Conservation (phyloP, 2,329 filamentous ascomycete species). For the Chrysoporthe cubensis region DNA sequence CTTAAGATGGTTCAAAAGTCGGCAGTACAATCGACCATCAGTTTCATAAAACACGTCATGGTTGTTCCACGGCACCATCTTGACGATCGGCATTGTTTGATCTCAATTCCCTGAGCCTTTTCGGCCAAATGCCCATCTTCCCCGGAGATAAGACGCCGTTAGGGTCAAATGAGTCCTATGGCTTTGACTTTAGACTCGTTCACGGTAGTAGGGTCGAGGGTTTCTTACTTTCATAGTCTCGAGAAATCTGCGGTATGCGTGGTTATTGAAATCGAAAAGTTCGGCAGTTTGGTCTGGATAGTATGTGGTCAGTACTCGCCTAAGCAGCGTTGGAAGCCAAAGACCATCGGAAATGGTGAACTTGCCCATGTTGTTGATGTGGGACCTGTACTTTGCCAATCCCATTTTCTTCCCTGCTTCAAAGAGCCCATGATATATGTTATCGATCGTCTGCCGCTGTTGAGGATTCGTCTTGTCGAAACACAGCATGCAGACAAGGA, state of each 20-base stretch:
- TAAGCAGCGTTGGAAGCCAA: no score
- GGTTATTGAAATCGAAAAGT: slow-evolving; percentile 44
- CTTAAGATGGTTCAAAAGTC: background rate
- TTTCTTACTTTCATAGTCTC: slow-evolving; percentile 42
- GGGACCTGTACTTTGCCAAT: slow-evolving; percentile 44
- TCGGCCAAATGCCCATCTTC: slow-evolving; percentile 44
- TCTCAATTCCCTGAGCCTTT: slow-evolving; percentile 16
- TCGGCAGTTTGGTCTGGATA: slow-evolving; percentile 41
- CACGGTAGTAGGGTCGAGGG: background rate
- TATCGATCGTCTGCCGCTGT: slow-evolving; percentile 42
- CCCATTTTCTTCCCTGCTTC: slow-evolving; percentile 40
- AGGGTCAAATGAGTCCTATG: slow-evolving; percentile 41
- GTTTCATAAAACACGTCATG: background rate
- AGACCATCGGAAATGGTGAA: background rate
- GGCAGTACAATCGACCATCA: background rate
- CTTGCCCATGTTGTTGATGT: slow-evolving; percentile 47
- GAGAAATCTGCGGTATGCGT: slow-evolving; percentile 44
- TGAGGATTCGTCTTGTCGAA: slow-evolving; percentile 48
- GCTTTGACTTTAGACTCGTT: background rate
- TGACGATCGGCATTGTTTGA: background rate
- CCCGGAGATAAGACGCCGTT: slow-evolving; percentile 44
- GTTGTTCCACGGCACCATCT: background rate
- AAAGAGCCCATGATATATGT: slow-evolving; percentile 40
- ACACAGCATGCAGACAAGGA: slow-evolving; percentile 52
- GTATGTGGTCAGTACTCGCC: slow-evolving; percentile 9